phyloP scores from a whole-genome alignment of 2,329 filamentous ascomycete species.

The Epichloe gansuensis region DNA sequence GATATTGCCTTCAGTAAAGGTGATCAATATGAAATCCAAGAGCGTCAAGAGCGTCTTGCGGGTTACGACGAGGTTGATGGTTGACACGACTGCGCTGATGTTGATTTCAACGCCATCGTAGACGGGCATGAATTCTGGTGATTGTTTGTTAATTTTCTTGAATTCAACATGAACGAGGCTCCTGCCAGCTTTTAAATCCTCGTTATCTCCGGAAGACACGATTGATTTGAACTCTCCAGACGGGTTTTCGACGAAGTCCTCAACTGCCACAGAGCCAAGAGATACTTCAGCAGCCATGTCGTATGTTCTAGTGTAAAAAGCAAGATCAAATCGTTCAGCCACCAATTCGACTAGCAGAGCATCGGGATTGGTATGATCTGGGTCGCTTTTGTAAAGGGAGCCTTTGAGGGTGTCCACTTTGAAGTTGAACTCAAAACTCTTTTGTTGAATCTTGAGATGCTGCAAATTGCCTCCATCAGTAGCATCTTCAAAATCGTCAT shows the following conservation, averaged over 20 bases:
- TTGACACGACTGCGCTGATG: conserved; percentile 79
- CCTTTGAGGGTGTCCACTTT: conserved; percentile 89
- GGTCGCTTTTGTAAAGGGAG: conserved; percentile 78
- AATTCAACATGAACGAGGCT: conserved; percentile 86
- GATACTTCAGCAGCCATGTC: conserved; percentile 91
- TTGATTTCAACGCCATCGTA: conserved; percentile 94
- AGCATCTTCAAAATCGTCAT: conserved; percentile 55
- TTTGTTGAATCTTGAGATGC: conserved; percentile 65
- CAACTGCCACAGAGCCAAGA: conserved; percentile 73
- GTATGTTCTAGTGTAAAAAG: conserved; percentile 77
- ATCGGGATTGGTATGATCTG: conserved; percentile 62
- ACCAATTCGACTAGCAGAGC: conserved; percentile 79
- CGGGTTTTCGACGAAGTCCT: conserved; percentile 88
- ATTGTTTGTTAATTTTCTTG: conserved; percentile 74
- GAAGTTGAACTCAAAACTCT: conserved; percentile 93
- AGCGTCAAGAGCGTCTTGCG: conserved; percentile 83
- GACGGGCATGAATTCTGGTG: conserved; percentile 81
- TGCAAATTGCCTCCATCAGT: conserved; percentile 41
- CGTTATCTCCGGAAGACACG: conserved; percentile 65
- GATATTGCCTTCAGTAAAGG: conserved; percentile 58
- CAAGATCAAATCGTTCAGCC: conserved; percentile 75
- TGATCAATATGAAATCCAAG: conserved; percentile 85
- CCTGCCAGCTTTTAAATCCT: conserved; percentile 62
- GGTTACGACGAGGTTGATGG: conserved; percentile 91
- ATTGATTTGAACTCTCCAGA: conserved; percentile 91